Evolutionary conservation across 1,284 basidiomycete genomes (phyloP).

Genomic region (Exobasidium rhododendri): DNA sequence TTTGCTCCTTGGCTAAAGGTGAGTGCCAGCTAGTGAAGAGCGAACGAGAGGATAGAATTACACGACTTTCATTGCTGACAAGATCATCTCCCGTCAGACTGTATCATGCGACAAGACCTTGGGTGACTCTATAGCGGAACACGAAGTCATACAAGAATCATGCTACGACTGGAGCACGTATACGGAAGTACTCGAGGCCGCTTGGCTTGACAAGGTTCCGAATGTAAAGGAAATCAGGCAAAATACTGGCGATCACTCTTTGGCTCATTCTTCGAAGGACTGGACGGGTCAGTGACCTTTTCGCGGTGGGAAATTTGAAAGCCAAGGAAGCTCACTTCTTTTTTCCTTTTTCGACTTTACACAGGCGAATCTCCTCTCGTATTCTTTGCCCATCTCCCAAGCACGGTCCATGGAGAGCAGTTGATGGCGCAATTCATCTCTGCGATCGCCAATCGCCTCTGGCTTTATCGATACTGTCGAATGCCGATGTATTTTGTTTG

Average conservation of each 20-base stretch:
- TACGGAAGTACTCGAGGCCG: not conserved
- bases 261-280: not conserved
- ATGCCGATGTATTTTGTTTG: conserved; percentile 41
- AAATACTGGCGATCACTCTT: no score
- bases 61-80: no score
- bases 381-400: conserved; percentile 49
- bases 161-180: not conserved
- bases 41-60: conserved; percentile 4
- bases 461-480: conserved; percentile 47
- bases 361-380: conserved; percentile 26
- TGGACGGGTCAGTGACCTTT: not conserved
- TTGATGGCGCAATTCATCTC: conserved; percentile 47
- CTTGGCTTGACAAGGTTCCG: conserved; percentile 3
- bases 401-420: conserved; percentile 51
- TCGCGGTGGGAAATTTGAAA: no score
- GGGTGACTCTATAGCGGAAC: no score
- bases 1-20: conserved; percentile 23
- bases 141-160: no score
- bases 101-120: no score
- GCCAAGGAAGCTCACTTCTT: no score
- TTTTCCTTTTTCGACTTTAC: no score
- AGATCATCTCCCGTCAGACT: no score
- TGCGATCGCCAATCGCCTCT: conserved; percentile 37
- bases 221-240: no score
- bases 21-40: conserved; percentile 13